Base-by-base conservation (phyloP, 495 filamentous ascomycete genomes). In the Xylaria sp. region DNA sequence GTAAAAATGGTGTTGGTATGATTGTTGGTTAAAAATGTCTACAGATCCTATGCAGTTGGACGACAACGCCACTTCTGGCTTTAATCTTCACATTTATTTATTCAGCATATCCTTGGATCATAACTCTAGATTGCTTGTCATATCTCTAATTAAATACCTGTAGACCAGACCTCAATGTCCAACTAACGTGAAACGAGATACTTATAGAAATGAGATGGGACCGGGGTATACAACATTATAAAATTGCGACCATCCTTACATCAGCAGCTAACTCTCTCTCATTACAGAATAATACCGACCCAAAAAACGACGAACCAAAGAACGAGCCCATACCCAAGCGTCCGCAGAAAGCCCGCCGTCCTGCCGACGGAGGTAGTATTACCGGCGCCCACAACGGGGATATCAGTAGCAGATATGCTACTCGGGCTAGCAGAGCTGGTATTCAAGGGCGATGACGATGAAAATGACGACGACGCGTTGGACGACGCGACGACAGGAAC, bases 291-390 rank as follows among this genome's bases (percentile, higher is more conserved):
- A 29, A 62, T 59, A 1, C 67, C 67, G 5, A 69, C 21, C 43
- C 52, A 40, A 15, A 69, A 69, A 1, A 69, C 44, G 15, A 8
- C 46, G 4, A 70, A 61, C 68, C 67, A 69, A 24, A 69, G 58
- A 31, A 5, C 21, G 19, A 70, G 1, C 0, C 68, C 58, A 44
- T 44, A 46, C 40, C 37, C 52, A 2, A 68, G 35, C 26, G 66
- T 59, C 1, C 2, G 1, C 15, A 46, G 17, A 33, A 68, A 68
- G 17, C 52, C 33, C 12, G 29, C 19, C 53, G 67, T 31, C 53
- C 19, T 31, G 12, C 26, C 40, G 4, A 57, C 1, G 0, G 41
- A 1, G 11, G 15, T 37, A 59, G 57, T 17, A 11, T 31, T 24
- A 35, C 43, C 57, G 7, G 67, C 33, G 1, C 8, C 43, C 2